Evolutionary conservation across 371 early-diverging fungal species (phyloP).

Genomic region (Sporodiniella umbellata): DNA sequence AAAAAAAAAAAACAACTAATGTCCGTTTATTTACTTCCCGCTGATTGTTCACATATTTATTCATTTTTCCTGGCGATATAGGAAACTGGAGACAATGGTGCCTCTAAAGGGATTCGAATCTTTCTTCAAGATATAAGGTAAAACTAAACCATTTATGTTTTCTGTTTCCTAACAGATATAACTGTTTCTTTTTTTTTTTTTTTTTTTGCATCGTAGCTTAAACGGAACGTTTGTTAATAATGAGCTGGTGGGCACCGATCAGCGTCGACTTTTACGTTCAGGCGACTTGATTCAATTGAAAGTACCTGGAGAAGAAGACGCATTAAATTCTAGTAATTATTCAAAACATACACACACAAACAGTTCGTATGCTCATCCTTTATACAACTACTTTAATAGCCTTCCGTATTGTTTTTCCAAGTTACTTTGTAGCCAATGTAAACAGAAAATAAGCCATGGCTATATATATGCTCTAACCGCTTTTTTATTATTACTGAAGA

Average conservation of each 20-base stretch:
- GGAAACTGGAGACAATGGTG: conserved; percentile 35
- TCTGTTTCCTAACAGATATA: no score
- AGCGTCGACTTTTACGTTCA: conserved; percentile 51
- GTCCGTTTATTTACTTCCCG: no score
- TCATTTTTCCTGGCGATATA: conserved; percentile 6
- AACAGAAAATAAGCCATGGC: neutral
- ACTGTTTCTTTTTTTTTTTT: neutral
- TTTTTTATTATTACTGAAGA: conserved; percentile 15
- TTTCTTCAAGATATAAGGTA: conserved; percentile 47
- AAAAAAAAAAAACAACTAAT: no score
- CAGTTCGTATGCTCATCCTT: conserved; percentile 26
- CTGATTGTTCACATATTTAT: conserved; percentile 20
- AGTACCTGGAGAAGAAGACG: conserved; percentile 2
- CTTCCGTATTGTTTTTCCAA: conserved; percentile 23
- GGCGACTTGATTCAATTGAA: conserved; percentile 67
- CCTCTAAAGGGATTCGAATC: conserved; percentile 30
- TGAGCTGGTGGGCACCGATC: conserved; percentile 32
- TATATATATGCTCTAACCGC: neutral
- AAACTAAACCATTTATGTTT: neutral
- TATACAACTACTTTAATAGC: conserved; percentile 19
- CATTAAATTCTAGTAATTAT: no score
- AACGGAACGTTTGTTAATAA: conserved; percentile 81
- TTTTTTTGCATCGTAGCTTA: no score
- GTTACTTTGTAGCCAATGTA: conserved; percentile 22
- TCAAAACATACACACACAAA: conserved; percentile 27